Evolutionary conservation across 805 yeast species (phyloP).

Genomic region (Nakazawaea populi): DNA sequence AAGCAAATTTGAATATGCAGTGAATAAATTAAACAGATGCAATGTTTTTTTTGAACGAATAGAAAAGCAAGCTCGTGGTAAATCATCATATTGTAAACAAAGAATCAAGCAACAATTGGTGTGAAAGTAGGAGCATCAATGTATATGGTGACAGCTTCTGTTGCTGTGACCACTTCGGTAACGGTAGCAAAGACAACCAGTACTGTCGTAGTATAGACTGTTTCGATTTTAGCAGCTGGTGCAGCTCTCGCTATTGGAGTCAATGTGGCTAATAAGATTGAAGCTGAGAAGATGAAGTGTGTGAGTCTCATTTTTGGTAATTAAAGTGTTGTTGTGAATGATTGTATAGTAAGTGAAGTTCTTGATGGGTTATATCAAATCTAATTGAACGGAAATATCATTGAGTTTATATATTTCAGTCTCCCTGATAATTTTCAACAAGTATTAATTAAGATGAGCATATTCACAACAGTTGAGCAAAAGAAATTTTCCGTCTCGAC

Average conservation of each 20-base stretch:
- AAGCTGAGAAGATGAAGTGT: not conserved
- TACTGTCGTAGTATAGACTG: not conserved
- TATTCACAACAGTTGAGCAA: too few relatives aligned
- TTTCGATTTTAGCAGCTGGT: conserved; percentile 3
- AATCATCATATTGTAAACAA: not conserved
- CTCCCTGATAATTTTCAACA: too few relatives aligned
- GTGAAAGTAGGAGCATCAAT: conserved; percentile 1
- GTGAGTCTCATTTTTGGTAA: not conserved
- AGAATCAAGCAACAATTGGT: not conserved
- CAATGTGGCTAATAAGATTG: not conserved
- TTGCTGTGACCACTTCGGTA: not conserved
- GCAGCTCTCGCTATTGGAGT: conserved; percentile 1
- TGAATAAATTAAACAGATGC: not conserved
- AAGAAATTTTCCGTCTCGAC: too few relatives aligned
- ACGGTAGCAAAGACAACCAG: not conserved
- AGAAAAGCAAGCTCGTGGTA: not conserved
- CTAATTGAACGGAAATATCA: too few relatives aligned
- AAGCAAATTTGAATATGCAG: not conserved
- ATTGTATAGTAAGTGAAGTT: not conserved
- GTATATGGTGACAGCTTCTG: conserved; percentile 1
- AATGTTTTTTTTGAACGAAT: not conserved
- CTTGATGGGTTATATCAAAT: too few relatives aligned
- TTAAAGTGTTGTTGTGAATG: not conserved
- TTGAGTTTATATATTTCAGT: too few relatives aligned
- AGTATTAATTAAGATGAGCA: too few relatives aligned